phyloP scores from a whole-genome alignment of 2,329 filamentous ascomycete genomes.

The Diaporthe sp. region DNA sequence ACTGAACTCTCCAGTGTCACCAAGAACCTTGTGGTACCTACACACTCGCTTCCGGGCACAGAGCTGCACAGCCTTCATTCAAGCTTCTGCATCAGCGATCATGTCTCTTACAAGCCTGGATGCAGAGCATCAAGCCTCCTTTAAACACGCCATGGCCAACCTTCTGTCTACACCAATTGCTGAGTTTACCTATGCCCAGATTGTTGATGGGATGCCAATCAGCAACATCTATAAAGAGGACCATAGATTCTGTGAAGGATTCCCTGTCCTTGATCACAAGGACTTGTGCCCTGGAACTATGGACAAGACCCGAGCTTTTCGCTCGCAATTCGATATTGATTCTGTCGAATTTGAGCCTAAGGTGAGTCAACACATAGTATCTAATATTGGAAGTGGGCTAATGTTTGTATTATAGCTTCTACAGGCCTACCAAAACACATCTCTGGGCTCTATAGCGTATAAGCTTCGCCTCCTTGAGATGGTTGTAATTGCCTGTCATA shows the following conservation, averaged over 20 bases:
- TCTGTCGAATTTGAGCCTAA: not conserved
- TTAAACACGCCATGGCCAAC: conserved; percentile 11
- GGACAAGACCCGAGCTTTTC: conserved; percentile 25
- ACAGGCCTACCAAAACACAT: conserved; percentile 39
- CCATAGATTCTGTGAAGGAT: not conserved
- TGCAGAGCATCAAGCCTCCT: conserved; percentile 8
- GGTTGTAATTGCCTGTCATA: conserved; percentile 42
- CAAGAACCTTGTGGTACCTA: conserved; percentile 7
- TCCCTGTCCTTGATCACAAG: conserved; percentile 14
- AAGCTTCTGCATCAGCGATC: conserved; percentile 14
- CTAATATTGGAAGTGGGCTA: not conserved
- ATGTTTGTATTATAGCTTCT: conserved; percentile 38
- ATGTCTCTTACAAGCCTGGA: conserved; percentile 13
- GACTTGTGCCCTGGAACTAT: conserved; percentile 31
- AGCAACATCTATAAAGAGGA: not conserved
- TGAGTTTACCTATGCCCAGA: conserved; percentile 21
- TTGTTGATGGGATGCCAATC: conserved; percentile 23
- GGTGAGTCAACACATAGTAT: not conserved
- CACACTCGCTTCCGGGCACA: conserved; percentile 6
- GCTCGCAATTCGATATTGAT: conserved; percentile 18
- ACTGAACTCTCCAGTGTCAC: not conserved
- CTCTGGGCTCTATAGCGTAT: conserved; percentile 41
- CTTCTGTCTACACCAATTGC: conserved; percentile 8
- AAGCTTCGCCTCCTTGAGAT: conserved; percentile 46
- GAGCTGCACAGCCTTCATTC: not conserved